Evolutionary conservation across 805 yeast genomes (phyloP).

Genomic region (Barnettozyma sucrosica): DNA sequence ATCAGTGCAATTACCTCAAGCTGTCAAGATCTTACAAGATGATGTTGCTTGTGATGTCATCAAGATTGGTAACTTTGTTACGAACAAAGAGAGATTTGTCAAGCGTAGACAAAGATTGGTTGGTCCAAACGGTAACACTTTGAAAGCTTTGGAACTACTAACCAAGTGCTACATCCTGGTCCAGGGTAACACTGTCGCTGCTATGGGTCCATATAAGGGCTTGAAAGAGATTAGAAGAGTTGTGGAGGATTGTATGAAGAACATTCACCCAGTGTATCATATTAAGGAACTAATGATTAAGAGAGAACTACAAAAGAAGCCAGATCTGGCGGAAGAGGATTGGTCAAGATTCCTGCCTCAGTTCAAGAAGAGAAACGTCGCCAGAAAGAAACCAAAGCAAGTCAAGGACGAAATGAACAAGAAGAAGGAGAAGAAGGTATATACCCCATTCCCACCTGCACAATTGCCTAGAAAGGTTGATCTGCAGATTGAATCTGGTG

Average conservation of each 20-base stretch:
- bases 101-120: conserved; percentile 94
- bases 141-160: conserved; percentile 88
- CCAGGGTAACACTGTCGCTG: conserved; percentile 95
- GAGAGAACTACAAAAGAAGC: conserved; percentile 89
- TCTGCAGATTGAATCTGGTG: conserved; percentile 96
- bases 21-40: conserved; percentile 83
- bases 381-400: conserved; percentile 81
- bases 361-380: conserved; percentile 94
- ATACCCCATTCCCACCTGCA: conserved; percentile 99
- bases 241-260: conserved; percentile 96
- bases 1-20: conserved; percentile 96
- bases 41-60: conserved; percentile 94
- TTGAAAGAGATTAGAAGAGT: conserved; percentile 87
- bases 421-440: conserved; percentile 54
- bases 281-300: conserved; percentile 97
- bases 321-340: conserved; percentile 91
- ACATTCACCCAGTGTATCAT: conserved; percentile 95
- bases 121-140: conserved; percentile 95
- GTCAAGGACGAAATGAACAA: conserved; percentile 43
- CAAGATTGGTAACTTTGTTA: conserved; percentile 84
- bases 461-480: conserved; percentile 96
- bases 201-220: conserved; percentile 95
- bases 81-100: conserved; percentile 88
- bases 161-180: conserved; percentile 95
- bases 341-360: conserved; percentile 96